Evolutionary conservation across 169 alveolate genomes (phyloP).

Genomic region (Plasmodium adleri): DNA sequence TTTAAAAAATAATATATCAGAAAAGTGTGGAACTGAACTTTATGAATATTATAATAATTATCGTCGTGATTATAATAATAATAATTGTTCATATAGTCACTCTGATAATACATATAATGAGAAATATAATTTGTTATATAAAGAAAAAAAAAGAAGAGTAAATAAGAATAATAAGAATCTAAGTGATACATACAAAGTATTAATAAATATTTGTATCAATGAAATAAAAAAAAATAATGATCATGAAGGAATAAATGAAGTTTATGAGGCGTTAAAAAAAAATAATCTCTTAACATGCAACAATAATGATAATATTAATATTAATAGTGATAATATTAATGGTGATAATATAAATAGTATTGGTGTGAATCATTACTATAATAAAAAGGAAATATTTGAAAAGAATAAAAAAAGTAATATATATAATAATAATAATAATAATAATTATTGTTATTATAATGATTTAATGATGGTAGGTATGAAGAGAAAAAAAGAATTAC

Average conservation of each 20-base stretch:
- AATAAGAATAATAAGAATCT: background rate
- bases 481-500: too few relatives aligned
- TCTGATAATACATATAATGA: too few relatives aligned
- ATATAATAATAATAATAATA: background rate
- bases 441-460: background rate
- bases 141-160: background rate
- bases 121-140: too few relatives aligned
- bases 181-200: slow-evolving; percentile 71
- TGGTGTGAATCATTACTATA: background rate
- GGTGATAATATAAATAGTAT: background rate
- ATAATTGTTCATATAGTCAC: too few relatives aligned
- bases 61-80: too few relatives aligned
- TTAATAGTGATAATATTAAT: background rate
- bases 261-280: slow-evolving; percentile 24
- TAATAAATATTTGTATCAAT: slow-evolving; percentile 36
- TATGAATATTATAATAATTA: too few relatives aligned
- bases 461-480: background rate
- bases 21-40: too few relatives aligned
- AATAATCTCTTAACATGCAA: background rate
- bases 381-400: too few relatives aligned
- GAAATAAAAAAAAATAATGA: slow-evolving; percentile 37
- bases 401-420: too few relatives aligned
- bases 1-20: too few relatives aligned
- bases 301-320: background rate
- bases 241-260: background rate